These are phyloP conservation scores for Lentithecium fluviatile DNA, from an alignment of 495 filamentous ascomycete species.

Conservation along the genomic window DNA sequence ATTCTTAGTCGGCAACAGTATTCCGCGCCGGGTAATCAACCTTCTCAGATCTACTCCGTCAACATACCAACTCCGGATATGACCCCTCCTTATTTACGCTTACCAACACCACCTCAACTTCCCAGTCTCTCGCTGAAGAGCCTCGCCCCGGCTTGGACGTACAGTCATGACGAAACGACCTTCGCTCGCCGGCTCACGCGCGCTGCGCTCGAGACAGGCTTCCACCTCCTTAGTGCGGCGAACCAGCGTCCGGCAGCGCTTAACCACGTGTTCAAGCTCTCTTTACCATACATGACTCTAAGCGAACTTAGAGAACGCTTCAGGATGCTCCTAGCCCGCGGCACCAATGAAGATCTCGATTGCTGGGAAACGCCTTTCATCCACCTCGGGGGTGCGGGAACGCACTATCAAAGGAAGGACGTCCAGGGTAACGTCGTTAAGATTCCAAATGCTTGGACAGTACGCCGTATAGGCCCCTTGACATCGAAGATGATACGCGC, in stretches of 20 bases:
- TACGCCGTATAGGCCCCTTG: constrained; percentile 38
- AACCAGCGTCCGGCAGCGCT: constrained; percentile 51
- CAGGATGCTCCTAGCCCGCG: constrained; percentile 43
- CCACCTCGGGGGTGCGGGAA: constrained; percentile 67
- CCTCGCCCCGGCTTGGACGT: constrained; percentile 44
- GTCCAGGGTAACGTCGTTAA: constrained; percentile 34
- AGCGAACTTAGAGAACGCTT: constrained; percentile 53
- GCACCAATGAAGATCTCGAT: constrained; percentile 53
- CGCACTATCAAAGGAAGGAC: constrained; percentile 54
- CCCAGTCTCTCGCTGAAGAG: constrained; percentile 19
- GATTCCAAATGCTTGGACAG: constrained; percentile 40
- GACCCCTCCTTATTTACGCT: constrained; percentile 16
- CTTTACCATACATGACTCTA: constrained; percentile 55
- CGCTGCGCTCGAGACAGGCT: constrained; percentile 61
- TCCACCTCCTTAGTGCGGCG: constrained; percentile 58
- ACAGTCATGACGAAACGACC: constrained; percentile 61
- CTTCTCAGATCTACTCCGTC: constrained; percentile 5
- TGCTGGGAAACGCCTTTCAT: constrained; percentile 63
- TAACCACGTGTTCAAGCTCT: constrained; percentile 64
- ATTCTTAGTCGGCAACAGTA: constrained; percentile 2
- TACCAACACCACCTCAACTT: constrained; percentile 17
- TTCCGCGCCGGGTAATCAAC: not conserved
- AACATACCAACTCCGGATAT: constrained; percentile 15
- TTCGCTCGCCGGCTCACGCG: constrained; percentile 72
- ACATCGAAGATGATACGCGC: constrained; percentile 42